Percentiles rank a stretch among this genome's conserved stretches.
Conservation (phyloP, 345 rosid genomes). For the Bruguiera parviflora region DNA sequence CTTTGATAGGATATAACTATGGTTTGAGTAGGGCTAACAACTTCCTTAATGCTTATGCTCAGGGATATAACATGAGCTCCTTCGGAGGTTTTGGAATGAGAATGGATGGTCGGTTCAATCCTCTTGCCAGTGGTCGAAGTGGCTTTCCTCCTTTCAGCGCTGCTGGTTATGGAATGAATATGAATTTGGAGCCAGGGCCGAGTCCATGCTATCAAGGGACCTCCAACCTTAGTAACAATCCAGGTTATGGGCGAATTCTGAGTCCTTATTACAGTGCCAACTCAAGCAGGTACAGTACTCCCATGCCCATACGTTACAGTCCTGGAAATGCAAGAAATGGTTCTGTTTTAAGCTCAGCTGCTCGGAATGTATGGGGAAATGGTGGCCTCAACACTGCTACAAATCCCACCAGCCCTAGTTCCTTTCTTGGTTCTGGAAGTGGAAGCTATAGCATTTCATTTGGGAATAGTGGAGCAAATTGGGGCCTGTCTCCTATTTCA, state of each 20-base stretch:
- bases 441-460: slow-evolving; percentile 57
- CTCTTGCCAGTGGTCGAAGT: slow-evolving; percentile 58
- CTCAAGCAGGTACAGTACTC: slow-evolving; percentile 64
- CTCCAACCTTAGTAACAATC: slow-evolving; percentile 52
- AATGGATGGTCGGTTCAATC: slow-evolving; percentile 74
- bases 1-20: slow-evolving; percentile 54
- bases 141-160: slow-evolving; percentile 53
- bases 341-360: slow-evolving; percentile 51
- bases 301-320: slow-evolving; percentile 65
- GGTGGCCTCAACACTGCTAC: slow-evolving; percentile 41
- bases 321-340: slow-evolving; percentile 49
- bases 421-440: slow-evolving; percentile 45
- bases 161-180: slow-evolving; percentile 60
- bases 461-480: slow-evolving; percentile 65
- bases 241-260: slow-evolving; percentile 60
- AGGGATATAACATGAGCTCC: slow-evolving; percentile 53
- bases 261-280: slow-evolving; percentile 54
- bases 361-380: slow-evolving; percentile 81
- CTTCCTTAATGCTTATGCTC: slow-evolving; percentile 67
- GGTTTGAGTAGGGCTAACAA: slow-evolving; percentile 59
- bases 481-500: slow-evolving; percentile 58
- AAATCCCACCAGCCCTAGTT: slow-evolving; percentile 45
- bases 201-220: slow-evolving; percentile 59
- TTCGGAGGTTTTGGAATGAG: slow-evolving; percentile 58
- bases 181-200: slow-evolving; percentile 67